phyloP scores from a whole-genome alignment of 495 filamentous ascomycete genomes.

The Penicillium parvum region DNA sequence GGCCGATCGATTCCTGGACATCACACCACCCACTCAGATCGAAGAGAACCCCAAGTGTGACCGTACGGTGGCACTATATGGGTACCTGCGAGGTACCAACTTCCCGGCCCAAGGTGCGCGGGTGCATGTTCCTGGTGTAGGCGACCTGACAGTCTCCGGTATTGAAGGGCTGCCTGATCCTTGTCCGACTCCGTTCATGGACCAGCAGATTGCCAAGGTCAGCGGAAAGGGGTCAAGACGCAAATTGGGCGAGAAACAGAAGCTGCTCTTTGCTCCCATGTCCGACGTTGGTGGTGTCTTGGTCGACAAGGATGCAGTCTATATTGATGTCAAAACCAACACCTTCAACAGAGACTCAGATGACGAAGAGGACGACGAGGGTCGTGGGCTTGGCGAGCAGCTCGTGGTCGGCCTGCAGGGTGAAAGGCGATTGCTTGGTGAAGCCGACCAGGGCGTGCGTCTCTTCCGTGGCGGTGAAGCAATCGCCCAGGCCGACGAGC shows the following conservation, averaged over 20 bases:
- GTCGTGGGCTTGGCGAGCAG: conserved; percentile 86
- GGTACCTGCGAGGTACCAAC: conserved; percentile 93
- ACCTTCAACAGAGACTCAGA: conserved; percentile 70
- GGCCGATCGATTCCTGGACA: conserved; percentile 88
- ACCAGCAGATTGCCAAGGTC: conserved; percentile 75
- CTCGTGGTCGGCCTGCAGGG: conserved; percentile 85
- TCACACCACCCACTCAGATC: conserved; percentile 86
- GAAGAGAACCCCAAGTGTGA: conserved; percentile 87
- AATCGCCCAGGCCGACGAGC: conserved; percentile 56
- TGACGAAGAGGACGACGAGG: conserved; percentile 56
- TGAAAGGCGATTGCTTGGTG: conserved; percentile 75
- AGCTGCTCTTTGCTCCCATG: conserved; percentile 94
- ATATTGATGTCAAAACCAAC: conserved; percentile 68
- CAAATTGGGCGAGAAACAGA: conserved; percentile 89
- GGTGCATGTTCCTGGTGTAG: conserved; percentile 89
- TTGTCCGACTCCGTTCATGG: conserved; percentile 87
- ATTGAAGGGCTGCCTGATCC: conserved; percentile 90
- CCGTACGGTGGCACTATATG: conserved; percentile 83
- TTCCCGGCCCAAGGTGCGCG: conserved; percentile 81
- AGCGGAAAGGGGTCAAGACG: conserved; percentile 72
- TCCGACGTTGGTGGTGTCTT: conserved; percentile 91
- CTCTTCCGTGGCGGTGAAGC: conserved; percentile 75
- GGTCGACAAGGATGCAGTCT: conserved; percentile 76
- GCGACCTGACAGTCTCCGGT: conserved; percentile 79
- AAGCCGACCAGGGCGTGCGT: conserved; percentile 72